Evolutionary conservation across 768 basidiomycete species (phyloP).

Genomic region (Cyclocybe aegerita): DNA sequence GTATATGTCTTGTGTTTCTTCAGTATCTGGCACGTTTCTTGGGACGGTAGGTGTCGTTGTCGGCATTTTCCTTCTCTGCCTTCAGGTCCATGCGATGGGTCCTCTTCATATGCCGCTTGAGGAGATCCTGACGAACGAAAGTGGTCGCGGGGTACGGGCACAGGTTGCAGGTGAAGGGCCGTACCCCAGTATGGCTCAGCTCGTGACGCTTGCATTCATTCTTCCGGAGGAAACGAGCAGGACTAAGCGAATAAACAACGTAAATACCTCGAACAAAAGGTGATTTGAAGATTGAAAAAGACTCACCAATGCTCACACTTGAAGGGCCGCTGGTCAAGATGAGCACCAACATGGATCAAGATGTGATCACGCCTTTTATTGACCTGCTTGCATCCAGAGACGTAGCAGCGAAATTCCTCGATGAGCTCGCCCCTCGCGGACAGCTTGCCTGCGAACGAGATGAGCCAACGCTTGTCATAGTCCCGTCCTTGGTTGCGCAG

Average conservation of each 20-base stretch:
- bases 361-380: constrained; percentile 79
- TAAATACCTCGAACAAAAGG: constrained; percentile 3
- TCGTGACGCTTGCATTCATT: constrained; percentile 81
- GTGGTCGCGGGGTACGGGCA: constrained; percentile 47
- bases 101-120: constrained; percentile 63
- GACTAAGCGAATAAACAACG: constrained; percentile 30
- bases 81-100: constrained; percentile 43
- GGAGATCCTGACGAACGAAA: constrained; percentile 68
- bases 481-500: constrained; percentile 52
- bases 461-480: constrained; percentile 67
- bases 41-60: constrained; percentile 14
- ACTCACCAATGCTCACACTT: constrained; percentile 63
- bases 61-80: constrained; percentile 28
- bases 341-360: constrained; percentile 69
- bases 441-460: constrained; percentile 67
- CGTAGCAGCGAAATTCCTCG: constrained; percentile 66
- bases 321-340: constrained; percentile 68
- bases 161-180: constrained; percentile 58
- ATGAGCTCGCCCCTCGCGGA: constrained; percentile 55
- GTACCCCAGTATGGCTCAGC: constrained; percentile 56
- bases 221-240: constrained; percentile 66
- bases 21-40: constrained; percentile 21
- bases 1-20: neutral
- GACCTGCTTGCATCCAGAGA: constrained; percentile 61
- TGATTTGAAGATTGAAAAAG: neutral